Conservation (phyloP, 2,329 filamentous ascomycete genomes). For the Proliferodiscus dingleyae region DNA sequence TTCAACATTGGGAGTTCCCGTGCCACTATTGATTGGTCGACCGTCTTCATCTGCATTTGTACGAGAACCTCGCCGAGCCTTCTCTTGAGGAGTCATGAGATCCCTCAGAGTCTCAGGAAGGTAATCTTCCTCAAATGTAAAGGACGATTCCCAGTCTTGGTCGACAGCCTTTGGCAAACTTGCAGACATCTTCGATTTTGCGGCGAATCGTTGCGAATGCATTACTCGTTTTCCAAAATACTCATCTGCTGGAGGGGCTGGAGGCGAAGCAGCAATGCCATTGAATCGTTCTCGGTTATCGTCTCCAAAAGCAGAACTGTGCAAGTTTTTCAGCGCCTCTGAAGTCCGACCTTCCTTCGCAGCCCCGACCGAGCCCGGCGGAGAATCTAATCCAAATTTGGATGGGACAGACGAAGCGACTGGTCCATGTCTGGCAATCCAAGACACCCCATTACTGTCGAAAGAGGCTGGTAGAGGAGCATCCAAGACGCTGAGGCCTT, state of each 20-base stretch:
- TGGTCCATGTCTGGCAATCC: conserved; percentile 82
- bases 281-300: conserved; percentile 60
- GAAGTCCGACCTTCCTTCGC: conserved; percentile 57
- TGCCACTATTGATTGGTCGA: conserved; percentile 36
- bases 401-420: conserved; percentile 90
- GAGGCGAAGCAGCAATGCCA: conserved; percentile 39
- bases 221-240: conserved; percentile 67
- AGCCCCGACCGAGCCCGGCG: conserved; percentile 65
- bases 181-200: conserved; percentile 64
- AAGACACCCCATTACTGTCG: conserved; percentile 91
- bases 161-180: conserved; percentile 58
- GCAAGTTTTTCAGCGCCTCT: conserved; percentile 59
- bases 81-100: conserved; percentile 61
- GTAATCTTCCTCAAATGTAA: conserved; percentile 85
- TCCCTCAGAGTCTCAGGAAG: conserved; percentile 69
- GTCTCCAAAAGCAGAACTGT: conserved; percentile 61
- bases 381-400: conserved; percentile 84
- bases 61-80: conserved; percentile 59
- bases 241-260: conserved; percentile 43
- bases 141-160: conserved; percentile 60
- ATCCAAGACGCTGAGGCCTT: conserved; percentile 81
- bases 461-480: conserved; percentile 91
- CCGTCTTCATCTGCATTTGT: conserved; percentile 46
- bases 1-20: conserved; percentile 39
- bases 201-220: conserved; percentile 61